Evolutionary conservation across 306 rosid species (phyloP).

Genomic region (Comarum palustre): DNA sequence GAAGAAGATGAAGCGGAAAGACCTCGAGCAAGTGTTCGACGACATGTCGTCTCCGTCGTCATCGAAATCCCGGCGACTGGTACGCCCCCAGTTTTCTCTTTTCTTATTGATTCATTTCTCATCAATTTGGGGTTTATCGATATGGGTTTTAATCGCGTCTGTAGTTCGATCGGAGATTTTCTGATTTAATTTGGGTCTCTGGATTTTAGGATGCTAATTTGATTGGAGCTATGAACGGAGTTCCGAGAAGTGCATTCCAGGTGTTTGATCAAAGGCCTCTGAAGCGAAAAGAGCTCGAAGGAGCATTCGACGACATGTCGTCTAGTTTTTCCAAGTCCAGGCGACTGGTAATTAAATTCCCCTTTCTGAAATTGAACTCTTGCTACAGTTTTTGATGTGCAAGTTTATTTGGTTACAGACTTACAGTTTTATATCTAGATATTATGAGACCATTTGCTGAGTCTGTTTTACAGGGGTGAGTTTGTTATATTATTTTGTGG

Average conservation of each 20-base stretch:
- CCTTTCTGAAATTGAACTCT: not conserved
- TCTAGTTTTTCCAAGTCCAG: not conserved
- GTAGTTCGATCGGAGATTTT: not conserved
- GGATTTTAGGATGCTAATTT: not conserved
- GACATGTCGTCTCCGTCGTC: slow-evolving; percentile 8
- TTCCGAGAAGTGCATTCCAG: not conserved
- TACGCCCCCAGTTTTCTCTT: not conserved
- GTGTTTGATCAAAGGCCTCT: not conserved
- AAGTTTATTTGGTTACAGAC: no score
- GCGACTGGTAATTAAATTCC: not conserved
- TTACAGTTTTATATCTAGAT: slow-evolving; percentile 75
- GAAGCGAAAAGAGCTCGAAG: not conserved
- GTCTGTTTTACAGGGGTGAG: slow-evolving; percentile 82
- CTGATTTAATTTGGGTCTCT: not conserved
- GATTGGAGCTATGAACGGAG: not conserved
- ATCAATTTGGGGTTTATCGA: not conserved
- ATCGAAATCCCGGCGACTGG: not conserved
- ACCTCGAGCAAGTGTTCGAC: not conserved
- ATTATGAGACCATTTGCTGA: slow-evolving; percentile 99
- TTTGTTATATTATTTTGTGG: slow-evolving; percentile 12
- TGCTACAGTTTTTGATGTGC: not conserved
- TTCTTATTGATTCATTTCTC: not conserved
- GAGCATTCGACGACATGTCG: not conserved
- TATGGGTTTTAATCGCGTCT: not conserved
- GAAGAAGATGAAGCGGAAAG: slow-evolving; percentile 33